A percentile compares a stretch with the other conserved stretches of the same genome.
These are phyloP conservation scores for Solidago caesia DNA, from an alignment of 129 eudicot genomes.

Conservation along the genomic window DNA sequence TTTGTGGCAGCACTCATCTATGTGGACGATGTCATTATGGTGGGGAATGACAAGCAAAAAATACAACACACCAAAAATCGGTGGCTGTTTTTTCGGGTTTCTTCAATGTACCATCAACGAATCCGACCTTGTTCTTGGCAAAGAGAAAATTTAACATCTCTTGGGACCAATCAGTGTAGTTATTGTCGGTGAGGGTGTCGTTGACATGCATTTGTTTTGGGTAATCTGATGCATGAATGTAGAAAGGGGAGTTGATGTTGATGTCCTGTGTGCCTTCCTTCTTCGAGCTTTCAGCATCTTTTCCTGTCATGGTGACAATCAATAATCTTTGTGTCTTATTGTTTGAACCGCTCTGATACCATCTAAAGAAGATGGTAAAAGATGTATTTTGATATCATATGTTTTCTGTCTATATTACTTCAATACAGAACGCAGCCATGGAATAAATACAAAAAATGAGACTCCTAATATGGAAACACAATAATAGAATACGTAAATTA, in stretches of 20 bases:
- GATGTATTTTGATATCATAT: neutral
- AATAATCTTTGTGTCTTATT: neutral
- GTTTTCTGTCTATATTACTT: neutral
- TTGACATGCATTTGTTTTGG: neutral
- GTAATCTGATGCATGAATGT: neutral
- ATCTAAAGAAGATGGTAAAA: neutral
- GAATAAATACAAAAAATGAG: neutral
- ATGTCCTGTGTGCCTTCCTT: neutral
- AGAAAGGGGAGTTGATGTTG: neutral
- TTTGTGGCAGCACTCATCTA: slow-evolving; percentile 1
- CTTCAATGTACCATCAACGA: too few species aligned
- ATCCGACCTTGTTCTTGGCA: too few species aligned
- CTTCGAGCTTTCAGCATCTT: slow-evolving; percentile 1
- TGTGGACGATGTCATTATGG: neutral
- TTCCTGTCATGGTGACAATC: slow-evolving; percentile 1
- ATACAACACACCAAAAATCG: neutral
- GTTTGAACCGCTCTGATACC: slow-evolving; percentile 12
- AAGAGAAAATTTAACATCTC: too few species aligned
- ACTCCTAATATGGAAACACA: neutral
- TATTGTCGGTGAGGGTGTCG: too few species aligned
- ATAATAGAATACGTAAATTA: neutral
- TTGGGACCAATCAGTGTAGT: too few species aligned
- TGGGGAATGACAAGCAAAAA: neutral
- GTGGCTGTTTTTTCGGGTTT: too few species aligned
- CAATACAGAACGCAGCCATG: neutral